Percentiles rank a stretch among this genome's conserved stretches.
Evolutionary conservation across 1,139 yeast species (phyloP).

Genomic region (Protomyces lactucae-debilis): DNA sequence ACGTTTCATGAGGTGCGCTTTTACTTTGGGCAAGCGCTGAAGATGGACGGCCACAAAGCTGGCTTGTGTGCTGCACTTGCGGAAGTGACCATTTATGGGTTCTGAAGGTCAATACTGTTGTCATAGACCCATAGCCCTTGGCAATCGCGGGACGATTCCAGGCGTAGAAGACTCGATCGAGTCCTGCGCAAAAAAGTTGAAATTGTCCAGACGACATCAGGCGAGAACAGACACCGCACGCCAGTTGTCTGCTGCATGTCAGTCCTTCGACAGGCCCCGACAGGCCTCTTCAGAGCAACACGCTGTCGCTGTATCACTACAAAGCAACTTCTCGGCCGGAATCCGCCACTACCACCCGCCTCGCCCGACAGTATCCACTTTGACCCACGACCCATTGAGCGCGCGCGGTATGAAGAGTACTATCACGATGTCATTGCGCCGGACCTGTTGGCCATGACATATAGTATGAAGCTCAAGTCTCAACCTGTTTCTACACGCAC

Average conservation of each 20-base stretch:
- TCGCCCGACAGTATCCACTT: conserved; percentile 17
- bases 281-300: not conserved
- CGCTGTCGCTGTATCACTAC: conserved; percentile 9
- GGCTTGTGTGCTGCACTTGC: too few relatives aligned
- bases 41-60: too few relatives aligned
- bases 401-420: conserved; percentile 62
- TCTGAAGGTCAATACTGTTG: too few relatives aligned
- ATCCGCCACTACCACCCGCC: conserved; percentile 10
- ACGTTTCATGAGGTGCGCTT: too few relatives aligned
- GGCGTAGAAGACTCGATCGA: too few relatives aligned
- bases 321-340: conserved; percentile 17
- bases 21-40: too few relatives aligned
- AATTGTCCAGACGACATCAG: too few relatives aligned
- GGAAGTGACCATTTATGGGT: too few relatives aligned
- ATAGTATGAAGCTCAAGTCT: conserved; percentile 49
- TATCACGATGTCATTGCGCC: conserved; percentile 66
- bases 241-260: not conserved
- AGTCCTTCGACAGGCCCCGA: not conserved
- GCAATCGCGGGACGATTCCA: too few relatives aligned
- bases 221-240: too few relatives aligned
- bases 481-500: conserved; percentile 48
- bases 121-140: too few relatives aligned
- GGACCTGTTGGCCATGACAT: conserved; percentile 72
- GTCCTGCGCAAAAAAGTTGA: too few relatives aligned
- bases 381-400: conserved; percentile 18